These are phyloP conservation scores for Flammula alnicola DNA, from an alignment of 1,284 basidiomycete species.

Conservation along the genomic window DNA sequence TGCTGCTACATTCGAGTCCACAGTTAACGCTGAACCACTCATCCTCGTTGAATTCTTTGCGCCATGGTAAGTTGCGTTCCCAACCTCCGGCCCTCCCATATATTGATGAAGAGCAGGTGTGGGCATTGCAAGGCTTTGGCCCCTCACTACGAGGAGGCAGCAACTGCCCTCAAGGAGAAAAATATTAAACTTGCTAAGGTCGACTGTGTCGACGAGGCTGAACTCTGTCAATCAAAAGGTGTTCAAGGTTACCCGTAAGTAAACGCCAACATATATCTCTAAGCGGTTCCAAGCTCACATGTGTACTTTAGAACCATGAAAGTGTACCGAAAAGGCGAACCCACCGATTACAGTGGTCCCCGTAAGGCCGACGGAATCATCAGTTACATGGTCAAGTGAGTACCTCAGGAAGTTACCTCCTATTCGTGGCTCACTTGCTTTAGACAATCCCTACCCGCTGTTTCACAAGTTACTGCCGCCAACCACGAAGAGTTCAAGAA, in stretches of 20 bases:
- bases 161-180: conserved; percentile 88
- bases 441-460: conserved; percentile 95
- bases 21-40: conserved; percentile 74
- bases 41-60: conserved; percentile 97
- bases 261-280: not conserved
- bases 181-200: conserved; percentile 95
- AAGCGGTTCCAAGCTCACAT: conserved; percentile 10
- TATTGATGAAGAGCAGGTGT: conserved; percentile 54
- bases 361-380: conserved; percentile 97
- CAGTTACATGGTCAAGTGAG: conserved; percentile 96
- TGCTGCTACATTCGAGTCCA: conserved; percentile 70
- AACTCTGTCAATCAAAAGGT: conserved; percentile 84
- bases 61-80: conserved; percentile 69
- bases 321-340: conserved; percentile 88
- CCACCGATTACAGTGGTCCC: conserved; percentile 84
- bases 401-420: conserved; percentile 16
- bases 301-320: conserved; percentile 70
- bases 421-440: conserved; percentile 8
- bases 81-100: conserved; percentile 1
- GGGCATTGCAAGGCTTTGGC: conserved; percentile 93
- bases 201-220: conserved; percentile 90
- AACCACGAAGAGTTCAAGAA: conserved; percentile 88
- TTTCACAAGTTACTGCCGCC: conserved; percentile 77
- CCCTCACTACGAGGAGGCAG: conserved; percentile 96
- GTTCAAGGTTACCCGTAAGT: conserved; percentile 92